Conservation (phyloP, 192 early-diverging fungal genomes). For the Jimgerdemannia lactiflua region DNA sequence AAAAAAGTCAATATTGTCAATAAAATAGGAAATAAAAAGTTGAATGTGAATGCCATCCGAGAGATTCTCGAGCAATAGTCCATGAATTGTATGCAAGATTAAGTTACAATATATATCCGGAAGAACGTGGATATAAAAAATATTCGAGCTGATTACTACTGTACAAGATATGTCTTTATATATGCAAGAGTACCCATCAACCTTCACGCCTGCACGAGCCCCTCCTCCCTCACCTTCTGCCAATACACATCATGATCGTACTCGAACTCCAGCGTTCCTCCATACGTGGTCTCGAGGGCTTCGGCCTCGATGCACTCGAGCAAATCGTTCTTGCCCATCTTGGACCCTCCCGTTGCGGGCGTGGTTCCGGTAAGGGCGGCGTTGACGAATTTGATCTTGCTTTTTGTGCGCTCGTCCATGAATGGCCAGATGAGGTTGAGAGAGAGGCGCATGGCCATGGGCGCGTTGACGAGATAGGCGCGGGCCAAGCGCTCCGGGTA, state of each 20-base stretch:
- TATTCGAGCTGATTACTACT: no score
- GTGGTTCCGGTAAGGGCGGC: background rate
- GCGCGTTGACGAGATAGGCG: conserved; percentile 2
- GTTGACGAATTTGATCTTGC: background rate
- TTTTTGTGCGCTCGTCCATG: background rate
- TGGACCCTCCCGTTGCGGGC: no score
- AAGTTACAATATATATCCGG: no score
- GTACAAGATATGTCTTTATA: no score
- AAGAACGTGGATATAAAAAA: no score
- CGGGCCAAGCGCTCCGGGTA: conserved; percentile 4
- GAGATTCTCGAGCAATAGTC: no score
- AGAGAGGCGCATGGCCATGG: background rate
- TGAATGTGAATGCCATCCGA: no score
- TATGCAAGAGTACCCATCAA: background rate
- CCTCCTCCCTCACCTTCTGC: background rate
- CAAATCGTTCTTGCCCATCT: background rate
- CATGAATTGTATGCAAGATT: no score
- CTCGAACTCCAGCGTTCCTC: background rate
- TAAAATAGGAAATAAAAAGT: no score
- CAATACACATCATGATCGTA: conserved; percentile 4
- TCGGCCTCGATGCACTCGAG: background rate
- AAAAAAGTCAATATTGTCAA: no score
- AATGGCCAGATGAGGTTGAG: conserved; percentile 1
- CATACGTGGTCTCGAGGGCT: background rate
- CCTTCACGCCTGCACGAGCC: background rate